These are phyloP conservation scores for Perkinsus olseni DNA, from an alignment of 169 alveolate species.

Conservation along the genomic window DNA sequence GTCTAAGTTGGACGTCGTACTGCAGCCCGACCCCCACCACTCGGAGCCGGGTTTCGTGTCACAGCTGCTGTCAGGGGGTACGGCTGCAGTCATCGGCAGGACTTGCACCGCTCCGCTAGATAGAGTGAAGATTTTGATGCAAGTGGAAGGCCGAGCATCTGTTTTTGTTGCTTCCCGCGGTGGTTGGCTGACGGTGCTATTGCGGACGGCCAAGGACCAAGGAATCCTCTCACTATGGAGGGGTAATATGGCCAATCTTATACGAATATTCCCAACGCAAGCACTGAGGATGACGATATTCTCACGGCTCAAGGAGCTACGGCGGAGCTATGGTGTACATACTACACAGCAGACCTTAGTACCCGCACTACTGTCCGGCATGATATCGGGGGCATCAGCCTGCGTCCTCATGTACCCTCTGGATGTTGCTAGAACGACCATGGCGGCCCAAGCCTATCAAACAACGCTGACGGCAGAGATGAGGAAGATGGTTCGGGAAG, in stretches of 20 bases:
- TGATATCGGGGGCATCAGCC: background rate
- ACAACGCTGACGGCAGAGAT: background rate
- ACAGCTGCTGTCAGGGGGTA: background rate
- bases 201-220: background rate
- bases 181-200: background rate
- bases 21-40: background rate
- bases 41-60: background rate
- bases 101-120: background rate
- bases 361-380: background rate
- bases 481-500: background rate
- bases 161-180: background rate
- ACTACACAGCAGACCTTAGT: background rate
- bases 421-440: background rate
- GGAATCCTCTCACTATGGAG: background rate
- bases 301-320: background rate
- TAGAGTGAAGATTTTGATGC: background rate
- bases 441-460: background rate
- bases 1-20: background rate
- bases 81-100: background rate
- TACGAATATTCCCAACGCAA: background rate
- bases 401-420: background rate
- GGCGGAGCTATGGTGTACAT: background rate
- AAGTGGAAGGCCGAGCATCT: background rate
- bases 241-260: background rate
- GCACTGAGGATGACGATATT: background rate